Evolutionary conservation across 1,284 basidiomycete genomes (phyloP).

Genomic region (Cutaneotrichosporon dermatis): DNA sequence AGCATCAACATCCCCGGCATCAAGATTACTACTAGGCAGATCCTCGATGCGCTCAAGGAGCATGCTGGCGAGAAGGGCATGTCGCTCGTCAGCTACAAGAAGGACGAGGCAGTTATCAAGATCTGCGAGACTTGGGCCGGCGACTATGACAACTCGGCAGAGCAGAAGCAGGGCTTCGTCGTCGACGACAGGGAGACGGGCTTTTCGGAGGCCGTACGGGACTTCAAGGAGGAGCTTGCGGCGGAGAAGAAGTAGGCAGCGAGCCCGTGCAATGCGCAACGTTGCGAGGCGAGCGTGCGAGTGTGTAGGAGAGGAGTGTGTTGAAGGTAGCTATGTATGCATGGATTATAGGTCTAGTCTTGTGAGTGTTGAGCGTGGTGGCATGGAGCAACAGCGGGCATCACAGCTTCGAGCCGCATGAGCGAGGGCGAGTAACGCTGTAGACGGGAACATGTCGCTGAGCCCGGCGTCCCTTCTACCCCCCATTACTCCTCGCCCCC

Average conservation of each 20-base stretch:
- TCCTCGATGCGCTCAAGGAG: conserved; percentile 43
- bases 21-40: conserved; percentile 46
- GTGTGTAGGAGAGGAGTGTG: too few species aligned
- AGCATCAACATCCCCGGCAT: conserved; percentile 50
- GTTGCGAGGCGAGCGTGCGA: too few species aligned
- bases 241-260: conserved; percentile 9
- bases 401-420: too few species aligned
- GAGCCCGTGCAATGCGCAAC: too few species aligned
- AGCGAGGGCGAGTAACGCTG: too few species aligned
- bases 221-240: conserved; percentile 43
- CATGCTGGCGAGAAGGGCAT: conserved; percentile 39
- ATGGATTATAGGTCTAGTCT: background rate
- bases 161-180: conserved; percentile 41
- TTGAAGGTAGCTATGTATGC: background rate
- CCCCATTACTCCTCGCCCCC: conserved; percentile 47
- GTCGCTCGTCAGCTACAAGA: conserved; percentile 44
- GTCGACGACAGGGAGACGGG: conserved; percentile 43
- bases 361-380: too few species aligned
- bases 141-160: conserved; percentile 39
- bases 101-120: conserved; percentile 42
- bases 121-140: conserved; percentile 50
- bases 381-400: too few species aligned
- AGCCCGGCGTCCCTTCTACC: too few species aligned
- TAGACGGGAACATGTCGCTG: too few species aligned
- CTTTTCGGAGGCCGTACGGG: conserved; percentile 43